phyloP scores from a whole-genome alignment of 2,329 filamentous ascomycete genomes.

The Pseudofabraea citricarpa region DNA sequence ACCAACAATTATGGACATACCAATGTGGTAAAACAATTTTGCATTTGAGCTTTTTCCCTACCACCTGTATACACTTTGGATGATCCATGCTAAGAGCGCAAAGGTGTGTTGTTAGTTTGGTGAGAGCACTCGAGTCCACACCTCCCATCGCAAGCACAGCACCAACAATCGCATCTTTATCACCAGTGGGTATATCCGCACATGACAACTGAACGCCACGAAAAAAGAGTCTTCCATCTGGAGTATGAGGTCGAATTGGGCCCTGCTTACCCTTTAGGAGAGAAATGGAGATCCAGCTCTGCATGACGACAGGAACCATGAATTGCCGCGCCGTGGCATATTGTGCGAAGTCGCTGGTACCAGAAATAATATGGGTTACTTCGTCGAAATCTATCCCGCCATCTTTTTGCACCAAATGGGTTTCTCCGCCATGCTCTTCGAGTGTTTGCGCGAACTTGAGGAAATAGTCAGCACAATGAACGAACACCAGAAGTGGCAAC shows the following conservation, averaged over 20 bases:
- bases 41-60: constrained; percentile 61
- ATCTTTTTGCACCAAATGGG: constrained; percentile 32
- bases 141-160: constrained; percentile 88
- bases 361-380: constrained; percentile 64
- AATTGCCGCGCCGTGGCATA: constrained; percentile 69
- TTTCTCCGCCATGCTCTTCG: constrained; percentile 30
- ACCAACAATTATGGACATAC: constrained; percentile 38
- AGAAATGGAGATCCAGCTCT: constrained; percentile 73
- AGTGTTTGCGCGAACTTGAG: constrained; percentile 19
- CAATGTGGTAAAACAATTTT: constrained; percentile 93
- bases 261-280: constrained; percentile 65
- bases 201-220: constrained; percentile 78
- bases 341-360: constrained; percentile 86
- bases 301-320: constrained; percentile 80
- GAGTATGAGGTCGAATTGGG: constrained; percentile 79
- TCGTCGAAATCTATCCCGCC: constrained; percentile 33
- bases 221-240: constrained; percentile 87
- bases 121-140: constrained; percentile 66
- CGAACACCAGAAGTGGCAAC: too few species aligned
- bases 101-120: constrained; percentile 78
- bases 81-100: constrained; percentile 76
- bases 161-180: constrained; percentile 88
- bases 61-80: constrained; percentile 60
- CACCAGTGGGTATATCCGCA: constrained; percentile 76
- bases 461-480: constrained; percentile 1